These are phyloP conservation scores for Colletotrichum trifolii DNA, from an alignment of 2,329 filamentous ascomycete genomes.

Conservation along the genomic window DNA sequence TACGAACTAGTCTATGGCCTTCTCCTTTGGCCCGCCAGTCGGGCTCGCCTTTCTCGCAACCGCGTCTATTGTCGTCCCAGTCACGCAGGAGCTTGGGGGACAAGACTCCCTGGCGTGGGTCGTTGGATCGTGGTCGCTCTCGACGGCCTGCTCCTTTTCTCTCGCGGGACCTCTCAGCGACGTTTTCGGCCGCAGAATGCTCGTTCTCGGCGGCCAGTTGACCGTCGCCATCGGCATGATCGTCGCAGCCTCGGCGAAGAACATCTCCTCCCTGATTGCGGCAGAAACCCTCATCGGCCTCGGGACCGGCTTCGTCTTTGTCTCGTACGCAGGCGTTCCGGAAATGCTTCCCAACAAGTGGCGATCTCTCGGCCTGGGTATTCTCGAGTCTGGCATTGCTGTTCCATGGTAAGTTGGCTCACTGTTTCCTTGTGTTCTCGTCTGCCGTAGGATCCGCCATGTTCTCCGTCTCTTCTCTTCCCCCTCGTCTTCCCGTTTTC, in stretches of 20 bases:
- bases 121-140: conserved; percentile 34
- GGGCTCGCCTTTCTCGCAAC: conserved; percentile 30
- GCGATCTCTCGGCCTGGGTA: conserved; percentile 37
- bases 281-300: conserved; percentile 47
- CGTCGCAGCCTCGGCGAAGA: conserved; percentile 41
- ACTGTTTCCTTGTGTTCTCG: background rate
- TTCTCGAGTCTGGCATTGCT: conserved; percentile 34
- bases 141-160: conserved; percentile 35
- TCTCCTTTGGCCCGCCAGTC: conserved; percentile 31
- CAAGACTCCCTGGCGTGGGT: conserved; percentile 31
- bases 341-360: conserved; percentile 50
- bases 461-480: background rate
- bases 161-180: conserved; percentile 34
- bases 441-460: background rate
- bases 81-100: conserved; percentile 27
- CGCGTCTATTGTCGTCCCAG: conserved; percentile 32
- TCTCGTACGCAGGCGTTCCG: conserved; percentile 46
- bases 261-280: conserved; percentile 41
- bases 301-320: conserved; percentile 47
- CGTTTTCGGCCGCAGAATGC: conserved; percentile 27
- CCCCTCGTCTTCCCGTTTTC: conserved; percentile 4
- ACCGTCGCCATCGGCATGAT: conserved; percentile 37
- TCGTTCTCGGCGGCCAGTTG: conserved; percentile 31
- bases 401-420: conserved; percentile 37
- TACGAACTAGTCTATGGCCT: conserved; percentile 26